A percentile compares a stretch with the other conserved stretches of the same genome.
Conservation (phyloP, 257 asterid genomes). For the Jaltomata sinuosa region DNA sequence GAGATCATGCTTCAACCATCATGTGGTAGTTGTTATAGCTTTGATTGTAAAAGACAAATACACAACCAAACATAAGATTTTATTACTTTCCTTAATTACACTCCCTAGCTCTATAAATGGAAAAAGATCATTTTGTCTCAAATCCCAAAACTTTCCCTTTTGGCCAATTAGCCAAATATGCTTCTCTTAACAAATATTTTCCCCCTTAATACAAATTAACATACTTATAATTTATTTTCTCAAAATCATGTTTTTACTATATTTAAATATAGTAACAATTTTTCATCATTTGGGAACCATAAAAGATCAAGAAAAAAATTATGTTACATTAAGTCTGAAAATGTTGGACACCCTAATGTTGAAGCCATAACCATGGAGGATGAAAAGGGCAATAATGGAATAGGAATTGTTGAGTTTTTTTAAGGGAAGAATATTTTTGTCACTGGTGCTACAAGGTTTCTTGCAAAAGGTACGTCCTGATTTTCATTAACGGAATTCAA, state of each 20-base stretch:
- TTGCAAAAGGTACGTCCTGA: slow-evolving; percentile 47
- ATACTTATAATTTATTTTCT: neutral
- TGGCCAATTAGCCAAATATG: neutral
- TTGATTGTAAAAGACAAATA: neutral
- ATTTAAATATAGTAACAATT: neutral
- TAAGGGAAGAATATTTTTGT: slow-evolving; percentile 41
- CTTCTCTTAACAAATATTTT: neutral
- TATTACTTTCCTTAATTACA: neutral
- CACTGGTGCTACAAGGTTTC: slow-evolving; percentile 67
- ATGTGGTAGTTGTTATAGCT: neutral
- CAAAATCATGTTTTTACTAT: neutral
- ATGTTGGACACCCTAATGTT: neutral
- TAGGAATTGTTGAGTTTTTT: slow-evolving; percentile 44
- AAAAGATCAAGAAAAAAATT: neutral
- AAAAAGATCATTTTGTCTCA: neutral
- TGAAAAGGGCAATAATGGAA: slow-evolving; percentile 14
- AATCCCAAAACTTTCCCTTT: neutral
- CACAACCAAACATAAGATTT: neutral
- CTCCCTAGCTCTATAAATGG: neutral
- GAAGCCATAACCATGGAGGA: neutral
- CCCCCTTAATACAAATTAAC: neutral
- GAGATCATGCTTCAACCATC: no score
- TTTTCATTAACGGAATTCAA: no score
- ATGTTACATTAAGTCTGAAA: neutral
- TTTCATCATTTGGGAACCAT: neutral